Percentiles rank a stretch among this genome's conserved stretches.
Evolutionary conservation across 164 flowering plant species (phyloP).

Genomic region (Pachysandra terminalis): DNA sequence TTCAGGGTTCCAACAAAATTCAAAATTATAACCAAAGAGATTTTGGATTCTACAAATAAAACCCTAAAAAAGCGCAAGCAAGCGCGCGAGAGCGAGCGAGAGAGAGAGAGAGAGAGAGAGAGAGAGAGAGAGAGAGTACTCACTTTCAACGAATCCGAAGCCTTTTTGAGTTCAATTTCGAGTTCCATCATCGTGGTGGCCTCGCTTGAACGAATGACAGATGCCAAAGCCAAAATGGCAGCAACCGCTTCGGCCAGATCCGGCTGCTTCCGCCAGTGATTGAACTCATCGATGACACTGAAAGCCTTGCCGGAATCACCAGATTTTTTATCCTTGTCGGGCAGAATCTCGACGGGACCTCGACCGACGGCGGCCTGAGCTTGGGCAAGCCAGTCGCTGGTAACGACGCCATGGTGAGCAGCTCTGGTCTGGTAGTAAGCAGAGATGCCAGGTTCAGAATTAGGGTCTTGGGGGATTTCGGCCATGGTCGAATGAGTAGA

Average conservation of each 20-base stretch:
- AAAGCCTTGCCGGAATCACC: slow-evolving; percentile 32
- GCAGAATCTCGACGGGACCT: slow-evolving; percentile 9
- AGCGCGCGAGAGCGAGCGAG: no score
- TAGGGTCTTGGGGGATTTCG: slow-evolving; percentile 46
- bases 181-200: slow-evolving; percentile 99
- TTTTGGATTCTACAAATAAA: no score
- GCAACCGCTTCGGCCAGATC: slow-evolving; percentile 99
- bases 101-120: no score
- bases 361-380: slow-evolving; percentile 77
- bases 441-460: slow-evolving; percentile 42
- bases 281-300: slow-evolving; percentile 87
- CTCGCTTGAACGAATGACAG: slow-evolving; percentile 69
- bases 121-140: no score
- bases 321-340: slow-evolving; percentile 2
- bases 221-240: slow-evolving; percentile 83
- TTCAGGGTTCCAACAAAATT: no score
- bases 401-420: slow-evolving; percentile 84
- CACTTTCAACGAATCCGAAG: slow-evolving; percentile 88
- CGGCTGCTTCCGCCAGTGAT: slow-evolving; percentile 91
- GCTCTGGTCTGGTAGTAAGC: slow-evolving; percentile 93
- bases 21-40: no score
- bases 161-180: slow-evolving; percentile 88
- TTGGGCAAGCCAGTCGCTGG: slow-evolving; percentile 96
- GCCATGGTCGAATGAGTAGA: slow-evolving; percentile 31
- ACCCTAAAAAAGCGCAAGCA: no score